Base-by-base conservation (phyloP, 2,329 filamentous ascomycete species). In the Helminthosporium solani region DNA sequence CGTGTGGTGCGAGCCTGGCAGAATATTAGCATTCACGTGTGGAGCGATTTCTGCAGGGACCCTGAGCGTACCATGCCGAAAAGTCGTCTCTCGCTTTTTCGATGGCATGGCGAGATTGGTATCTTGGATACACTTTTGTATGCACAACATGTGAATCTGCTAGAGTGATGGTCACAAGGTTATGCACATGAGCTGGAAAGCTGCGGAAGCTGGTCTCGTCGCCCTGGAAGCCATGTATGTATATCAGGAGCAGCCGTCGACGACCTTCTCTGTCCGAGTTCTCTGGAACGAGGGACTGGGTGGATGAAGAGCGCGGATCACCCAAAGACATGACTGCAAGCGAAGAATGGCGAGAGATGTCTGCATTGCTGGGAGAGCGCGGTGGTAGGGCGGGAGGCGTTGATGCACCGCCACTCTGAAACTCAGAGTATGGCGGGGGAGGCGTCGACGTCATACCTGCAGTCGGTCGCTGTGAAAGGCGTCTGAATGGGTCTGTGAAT, bases 141-240 rank as follows among this genome's bases (percentile, higher is more conserved):
- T 95, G 89, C 1, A 96, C 84, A 28, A 86, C 79, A 73, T 95
- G 90, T 5, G 84, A 86, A 20, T 88, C 84, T 18, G 76, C 74
- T 11, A 96, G 72, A 0, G 84, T 76, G 7, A 81, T 75, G 11
- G 82, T 82, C 31, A 95, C 75, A 28, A 88, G 78, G 56, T 84
- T 81, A 67, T 96, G 91, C 3, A 96, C 81, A 72, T 96, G 90
- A 7, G 87, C 87, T 0, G 91, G 91, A 58, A 96, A 95, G 35
- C 86, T 88, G 51, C 85, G 82, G 65, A 96, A 96, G 47, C 88
- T 95, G 25, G 87, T 86, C 67, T 94, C 88, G 49, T 88, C 86
- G 41, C 91, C 90, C 78, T 94, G 86, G 72, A 95, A 96, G 50
- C 91, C 90, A 73, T 96, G 91, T 45, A 96, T 84, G 66, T 90